Evolutionary conservation across 2,329 filamentous ascomycete species (phyloP), one percentile per base, ranked within the genome.

Genomic region (Gyromitra esculenta): DNA sequence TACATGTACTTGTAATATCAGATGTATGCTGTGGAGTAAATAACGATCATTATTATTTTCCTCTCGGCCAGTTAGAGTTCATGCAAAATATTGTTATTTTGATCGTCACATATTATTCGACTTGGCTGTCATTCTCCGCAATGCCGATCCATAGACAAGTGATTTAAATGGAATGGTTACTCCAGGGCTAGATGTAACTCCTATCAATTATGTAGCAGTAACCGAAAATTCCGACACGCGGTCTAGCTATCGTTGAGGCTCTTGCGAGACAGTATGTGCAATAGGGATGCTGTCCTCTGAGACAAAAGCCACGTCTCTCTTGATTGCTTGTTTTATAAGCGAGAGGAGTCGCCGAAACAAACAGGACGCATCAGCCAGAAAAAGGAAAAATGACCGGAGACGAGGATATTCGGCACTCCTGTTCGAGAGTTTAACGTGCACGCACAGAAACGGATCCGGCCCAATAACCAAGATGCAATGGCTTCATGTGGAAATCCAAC

Each of bases 291-390:
- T 43, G 54, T 45, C 65, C 57, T 72, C 64, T 69, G 11, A 63
- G 57, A 64, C 59, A 75, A 62, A 60, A 60, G 66, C 65, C 60
- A 71, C 59, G 65, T 71, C 67, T 62, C 50, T 59, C 60, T 41
- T 75, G 72, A 75, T 71, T 75, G 66, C 72, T 71, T 75, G 59
- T 70, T 71, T 71, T 7, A 64, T 52, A 75, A 75, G 72, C 72
- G 72, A 75, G 57, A 70, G 66, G 72, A 75, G 72, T 75, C 72
- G 72, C 72, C 72, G 72, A 75, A 75, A 75, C 65, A 75, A 31
- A 31, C 15, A 48, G 18, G n/a, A 54, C 43, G 63, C 41, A 25
- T 35, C 56, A 62, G 31, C 31, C 37, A 43, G 37, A 75, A 75
- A 71, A 64, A 64, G 56, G 21, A 63, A 48, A 57, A 45, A 64